Evolutionary conservation across 2,329 filamentous ascomycete species (phyloP).

Genomic region (Diatrype stigma): DNA sequence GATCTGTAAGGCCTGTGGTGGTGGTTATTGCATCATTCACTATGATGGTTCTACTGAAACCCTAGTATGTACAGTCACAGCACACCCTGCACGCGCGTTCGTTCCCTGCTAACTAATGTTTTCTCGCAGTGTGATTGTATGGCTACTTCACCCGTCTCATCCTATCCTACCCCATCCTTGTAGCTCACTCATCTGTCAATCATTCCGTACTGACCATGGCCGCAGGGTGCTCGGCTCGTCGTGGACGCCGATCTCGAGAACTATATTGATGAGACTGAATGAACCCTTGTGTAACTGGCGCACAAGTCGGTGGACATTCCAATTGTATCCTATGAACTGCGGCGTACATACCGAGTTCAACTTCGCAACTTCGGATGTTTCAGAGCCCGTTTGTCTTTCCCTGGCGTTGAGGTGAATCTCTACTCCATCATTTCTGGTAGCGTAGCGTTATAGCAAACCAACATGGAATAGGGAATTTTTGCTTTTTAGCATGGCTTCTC

Average conservation of each 20-base stretch:
- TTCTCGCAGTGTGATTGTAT: constrained; percentile 43
- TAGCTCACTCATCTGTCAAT: neutral
- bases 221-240: constrained; percentile 34
- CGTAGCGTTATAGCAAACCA: no score
- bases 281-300: no score
- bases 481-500: no score
- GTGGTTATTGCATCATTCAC: constrained; percentile 79
- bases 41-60: constrained; percentile 75
- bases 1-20: constrained; percentile 66
- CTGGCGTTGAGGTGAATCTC: no score
- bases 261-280: constrained; percentile 15
- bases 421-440: no score
- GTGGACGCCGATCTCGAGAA: constrained; percentile 26
- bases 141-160: constrained; percentile 13
- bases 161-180: constrained; percentile 2
- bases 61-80: constrained; percentile 36
- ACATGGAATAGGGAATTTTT: no score
- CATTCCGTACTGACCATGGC: constrained; percentile 5
- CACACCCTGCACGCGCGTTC: neutral
- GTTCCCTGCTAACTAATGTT: constrained; percentile 22
- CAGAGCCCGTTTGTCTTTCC: no score
- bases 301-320: no score
- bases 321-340: no score
- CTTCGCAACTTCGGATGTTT: no score
- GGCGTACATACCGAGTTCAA: no score